Evolutionary conservation across 1,139 yeast species (phyloP), one percentile per base, ranked within the genome.

Genomic region (Pichia sp.): DNA sequence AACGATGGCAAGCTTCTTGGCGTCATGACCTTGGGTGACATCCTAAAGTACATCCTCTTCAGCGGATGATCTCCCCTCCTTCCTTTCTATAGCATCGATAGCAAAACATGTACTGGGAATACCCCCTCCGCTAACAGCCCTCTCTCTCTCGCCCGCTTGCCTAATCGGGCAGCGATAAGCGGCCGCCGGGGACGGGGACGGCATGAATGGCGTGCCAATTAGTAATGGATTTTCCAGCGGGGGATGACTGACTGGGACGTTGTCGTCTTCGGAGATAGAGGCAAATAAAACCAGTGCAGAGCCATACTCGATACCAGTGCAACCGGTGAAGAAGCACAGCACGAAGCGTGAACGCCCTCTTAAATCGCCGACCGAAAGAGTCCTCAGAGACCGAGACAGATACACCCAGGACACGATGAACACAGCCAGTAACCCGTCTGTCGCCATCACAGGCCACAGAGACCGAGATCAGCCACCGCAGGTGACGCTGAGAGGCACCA

Each of bases 11-110:
- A 77, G 57, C 75, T 93, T 62, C 74, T 84, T 50, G 96, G 97
- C 44, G 93, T 93, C 45, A 84, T 93, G 56, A 89, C 98, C 1
- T 75, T 95, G 65, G 89, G 97, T 68, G 99, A 95, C 70, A 90
- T 93, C 57, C 79, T 95, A 64, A 82, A 83, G 69, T 95, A 93
- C 69, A 81, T 93, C 54, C 75, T 90, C 60, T 82, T 42, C 45
- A 26, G 45, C 29, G 45, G 45, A 42, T 16, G 31, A 42, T 13
- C 13, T 5, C 45, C 13, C 6, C 31, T 36, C 41, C 41, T 36
- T 36, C 16, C 41, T 19, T 19, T 42, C 31, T 42, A 38, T 38
- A 38, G 41, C 41, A 13, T 13, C 41, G 15, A 16, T n/a, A n/a
- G 8, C 15, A 23, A 38, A 38, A 34, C 29, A 26, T 26, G 29